phyloP scores from a whole-genome alignment of 148 eudicot species.

The Chenopodium suecicum region DNA sequence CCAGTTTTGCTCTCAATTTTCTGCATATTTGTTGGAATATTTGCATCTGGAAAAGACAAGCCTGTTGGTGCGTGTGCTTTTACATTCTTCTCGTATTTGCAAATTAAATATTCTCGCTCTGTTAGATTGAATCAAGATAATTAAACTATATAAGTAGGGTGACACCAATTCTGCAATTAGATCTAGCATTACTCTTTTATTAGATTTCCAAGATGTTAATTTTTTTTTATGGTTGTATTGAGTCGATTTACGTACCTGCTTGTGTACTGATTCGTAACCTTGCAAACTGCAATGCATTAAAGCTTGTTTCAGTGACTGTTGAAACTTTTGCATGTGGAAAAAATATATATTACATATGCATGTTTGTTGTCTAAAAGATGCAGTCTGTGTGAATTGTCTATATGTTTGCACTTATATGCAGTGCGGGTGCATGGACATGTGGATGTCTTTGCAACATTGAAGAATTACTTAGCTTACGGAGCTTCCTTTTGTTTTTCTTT shows the following conservation, averaged over 20 bases:
- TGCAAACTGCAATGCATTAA: background rate
- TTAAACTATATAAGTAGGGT: background rate
- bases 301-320: background rate
- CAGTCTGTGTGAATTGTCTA: conserved; percentile 7
- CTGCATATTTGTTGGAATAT: conserved; percentile 86
- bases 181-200: background rate
- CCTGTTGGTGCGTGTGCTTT: conserved; percentile 57
- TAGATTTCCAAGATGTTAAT: background rate
- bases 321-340: background rate
- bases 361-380: background rate
- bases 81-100: background rate
- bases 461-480: background rate
- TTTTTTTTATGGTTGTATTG: background rate
- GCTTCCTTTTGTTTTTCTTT: background rate
- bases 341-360: background rate
- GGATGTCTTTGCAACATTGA: conserved; percentile 8
- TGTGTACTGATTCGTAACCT: background rate
- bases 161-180: background rate
- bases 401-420: background rate
- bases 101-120: background rate
- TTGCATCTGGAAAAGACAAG: conserved; percentile 62
- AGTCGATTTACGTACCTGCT: background rate
- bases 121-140: background rate
- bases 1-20: conserved; percentile 87
- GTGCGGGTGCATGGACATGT: conserved; percentile 3